Conservation (phyloP, 1,284 basidiomycete species). For the Ustilago shanxiensis region DNA sequence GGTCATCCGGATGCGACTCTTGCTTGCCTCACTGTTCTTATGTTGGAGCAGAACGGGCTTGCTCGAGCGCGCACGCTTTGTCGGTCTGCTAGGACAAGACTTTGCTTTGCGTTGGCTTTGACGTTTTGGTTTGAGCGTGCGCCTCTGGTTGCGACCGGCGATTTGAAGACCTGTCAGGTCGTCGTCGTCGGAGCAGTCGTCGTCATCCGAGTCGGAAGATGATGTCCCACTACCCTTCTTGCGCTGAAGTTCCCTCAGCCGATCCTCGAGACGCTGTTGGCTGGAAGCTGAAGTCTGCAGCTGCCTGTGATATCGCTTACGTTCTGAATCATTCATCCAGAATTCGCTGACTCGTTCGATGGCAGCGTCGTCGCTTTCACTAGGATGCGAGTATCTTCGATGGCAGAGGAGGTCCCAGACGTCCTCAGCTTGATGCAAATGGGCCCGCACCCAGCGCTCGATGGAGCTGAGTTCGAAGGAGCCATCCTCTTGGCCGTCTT, state of each 20-base stretch:
- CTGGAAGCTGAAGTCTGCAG: slow-evolving; percentile 5
- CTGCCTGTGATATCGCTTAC: slow-evolving; percentile 37
- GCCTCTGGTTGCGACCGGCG: slow-evolving; percentile 14
- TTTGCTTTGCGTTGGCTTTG: neutral
- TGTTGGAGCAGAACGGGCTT: neutral
- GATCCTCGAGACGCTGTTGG: slow-evolving; percentile 34
- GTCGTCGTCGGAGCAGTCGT: slow-evolving; percentile 20
- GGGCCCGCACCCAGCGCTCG: slow-evolving; percentile 29
- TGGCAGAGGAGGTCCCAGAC: slow-evolving; percentile 43
- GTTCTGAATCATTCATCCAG: slow-evolving; percentile 41
- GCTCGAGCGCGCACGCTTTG: slow-evolving; percentile 12
- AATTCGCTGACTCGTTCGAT: slow-evolving; percentile 29
- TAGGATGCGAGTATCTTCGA: slow-evolving; percentile 11
- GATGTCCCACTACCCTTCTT: slow-evolving; percentile 11
- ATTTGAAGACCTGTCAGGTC: slow-evolving; percentile 4
- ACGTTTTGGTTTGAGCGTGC: neutral
- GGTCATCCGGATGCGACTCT: slow-evolving; percentile 19
- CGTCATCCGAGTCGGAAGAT: slow-evolving; percentile 22
- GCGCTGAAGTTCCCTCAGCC: slow-evolving; percentile 21
- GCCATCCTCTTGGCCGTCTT: slow-evolving; percentile 17
- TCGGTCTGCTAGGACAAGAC: slow-evolving; percentile 7
- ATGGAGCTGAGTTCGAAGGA: slow-evolving; percentile 30
- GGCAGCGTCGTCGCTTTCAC: neutral
- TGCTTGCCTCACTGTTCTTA: neutral
- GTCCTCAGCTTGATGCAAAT: slow-evolving; percentile 27